Base-by-base conservation (phyloP, 371 early-diverging fungal genomes). In the Mortierella sp. region DNA sequence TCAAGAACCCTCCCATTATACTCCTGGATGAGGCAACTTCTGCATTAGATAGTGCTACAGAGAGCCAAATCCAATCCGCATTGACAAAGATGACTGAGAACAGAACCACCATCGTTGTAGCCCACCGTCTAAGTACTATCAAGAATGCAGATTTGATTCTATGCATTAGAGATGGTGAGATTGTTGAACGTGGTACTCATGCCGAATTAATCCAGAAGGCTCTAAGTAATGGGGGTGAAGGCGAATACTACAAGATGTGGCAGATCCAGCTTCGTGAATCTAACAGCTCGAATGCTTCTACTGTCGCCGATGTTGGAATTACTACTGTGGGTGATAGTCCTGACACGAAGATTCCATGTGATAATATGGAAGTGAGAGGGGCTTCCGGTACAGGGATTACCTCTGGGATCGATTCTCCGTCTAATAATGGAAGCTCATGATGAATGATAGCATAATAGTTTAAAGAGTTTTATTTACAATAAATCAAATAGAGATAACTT, bases 61-160 rank as follows among this genome's bases (percentile, higher is more conserved):
- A 98, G 79, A 86, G 92, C 34, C 88, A 94, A 60, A 92, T 95
- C 72, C 92, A 96, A 83, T 75, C 89, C 32, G 89, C 92, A 19
- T 73, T 92, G 40, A 83, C 84, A 12, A 83, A 83, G 10, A 89
- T 91, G 84, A 89, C 96, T 13, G 85, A 90, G 56, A 87, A 94
- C 76, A 87, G 98, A 60, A 98, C 99, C 5, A 97, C 99, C 4
- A 84, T 99, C 17, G 90, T 96, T 26, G 95, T 99, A 83, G 98
- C 98, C 1, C 98, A 98, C 83, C 92, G 98, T 28, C 83, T 98
- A 47, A 90, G 92, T 10, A 95, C 95, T 0, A 91, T 95, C 60
- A 87, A 93, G 19, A 86, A 93, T 59, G 93, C 93, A 9, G 94
- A 95, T 72, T 72, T 88, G 71, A 94, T 95, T 47, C 76, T 95